A percentile compares a stretch with the other conserved stretches of the same genome.
Evolutionary conservation across 2,329 filamentous ascomycete species (phyloP).

Genomic region (Onygenales sp.): DNA sequence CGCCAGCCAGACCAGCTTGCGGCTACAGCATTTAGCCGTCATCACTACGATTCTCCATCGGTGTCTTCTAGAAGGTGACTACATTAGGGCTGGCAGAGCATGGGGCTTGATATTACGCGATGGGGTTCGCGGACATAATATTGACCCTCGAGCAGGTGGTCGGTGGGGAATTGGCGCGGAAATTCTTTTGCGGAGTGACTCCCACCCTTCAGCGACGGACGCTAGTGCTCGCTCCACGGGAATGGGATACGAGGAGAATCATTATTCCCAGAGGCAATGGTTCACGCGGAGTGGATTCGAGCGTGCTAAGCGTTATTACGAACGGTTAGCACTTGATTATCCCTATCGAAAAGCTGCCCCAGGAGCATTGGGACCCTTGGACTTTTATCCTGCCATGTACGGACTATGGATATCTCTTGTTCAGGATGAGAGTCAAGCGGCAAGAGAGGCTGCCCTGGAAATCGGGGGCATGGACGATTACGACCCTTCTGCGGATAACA

Average conservation of each 20-base stretch:
- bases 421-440: constrained; percentile 49
- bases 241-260: background rate
- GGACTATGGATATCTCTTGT: constrained; percentile 71
- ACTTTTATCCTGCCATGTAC: constrained; percentile 76
- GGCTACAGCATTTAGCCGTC: constrained; percentile 51
- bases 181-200: constrained; percentile 57
- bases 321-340: constrained; percentile 66
- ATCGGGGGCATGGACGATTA: constrained; percentile 24
- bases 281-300: constrained; percentile 45
- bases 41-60: constrained; percentile 63
- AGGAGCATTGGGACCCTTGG: constrained; percentile 52
- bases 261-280: constrained; percentile 12
- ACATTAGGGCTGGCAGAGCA: constrained; percentile 60
- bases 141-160: constrained; percentile 61
- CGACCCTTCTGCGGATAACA: constrained; percentile 8
- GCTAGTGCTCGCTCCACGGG: background rate
- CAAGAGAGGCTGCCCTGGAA: constrained; percentile 30
- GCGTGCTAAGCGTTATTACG: constrained; percentile 60
- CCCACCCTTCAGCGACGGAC: constrained; percentile 8
- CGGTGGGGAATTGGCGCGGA: constrained; percentile 82
- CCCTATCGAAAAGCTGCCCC: constrained; percentile 57
- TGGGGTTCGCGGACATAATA: constrained; percentile 43
- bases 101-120: constrained; percentile 65
- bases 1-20: constrained; percentile 26
- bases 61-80: constrained; percentile 61